Evolutionary conservation across 1,284 basidiomycete genomes (phyloP).

Genomic region (Pseudozyma flocculosa): DNA sequence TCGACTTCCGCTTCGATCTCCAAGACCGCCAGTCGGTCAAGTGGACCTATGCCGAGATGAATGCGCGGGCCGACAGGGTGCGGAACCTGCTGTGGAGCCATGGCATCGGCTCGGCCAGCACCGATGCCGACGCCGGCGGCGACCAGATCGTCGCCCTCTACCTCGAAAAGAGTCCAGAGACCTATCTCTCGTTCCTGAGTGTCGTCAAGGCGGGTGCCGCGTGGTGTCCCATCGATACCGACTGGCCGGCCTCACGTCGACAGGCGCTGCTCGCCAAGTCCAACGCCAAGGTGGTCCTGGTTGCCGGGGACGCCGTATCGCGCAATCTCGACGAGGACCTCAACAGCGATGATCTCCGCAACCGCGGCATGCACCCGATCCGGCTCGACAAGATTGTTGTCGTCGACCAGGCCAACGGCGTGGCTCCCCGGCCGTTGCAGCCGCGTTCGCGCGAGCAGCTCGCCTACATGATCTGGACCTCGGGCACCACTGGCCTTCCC

Average conservation of each 20-base stretch:
- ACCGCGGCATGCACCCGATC: constrained; percentile 29
- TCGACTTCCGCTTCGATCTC: constrained; percentile 46
- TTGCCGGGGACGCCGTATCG: constrained; percentile 23
- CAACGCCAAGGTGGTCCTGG: constrained; percentile 44
- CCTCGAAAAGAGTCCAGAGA: constrained; percentile 48
- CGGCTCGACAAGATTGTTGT: constrained; percentile 36
- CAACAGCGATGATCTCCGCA: constrained; percentile 16
- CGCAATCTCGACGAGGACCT: constrained; percentile 26
- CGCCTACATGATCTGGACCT: constrained; percentile 59
- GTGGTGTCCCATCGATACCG: constrained; percentile 59
- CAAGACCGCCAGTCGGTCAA: constrained; percentile 10
- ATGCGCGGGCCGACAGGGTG: constrained; percentile 38
- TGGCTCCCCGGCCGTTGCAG: constrained; percentile 1
- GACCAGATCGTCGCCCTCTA: constrained; percentile 51
- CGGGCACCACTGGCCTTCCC: constrained; percentile 58
- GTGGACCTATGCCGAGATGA: constrained; percentile 48
- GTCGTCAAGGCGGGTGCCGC: constrained; percentile 56
- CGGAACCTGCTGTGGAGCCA: constrained; percentile 32
- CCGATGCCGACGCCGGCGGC: constrained; percentile 1
- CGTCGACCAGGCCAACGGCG: not conserved
- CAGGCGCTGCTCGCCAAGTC: constrained; percentile 55
- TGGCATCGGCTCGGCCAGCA: constrained; percentile 31
- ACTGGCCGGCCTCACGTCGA: constrained; percentile 53
- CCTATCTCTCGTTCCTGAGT: constrained; percentile 49
- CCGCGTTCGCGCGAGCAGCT: constrained; percentile 33